phyloP scores from a whole-genome alignment of 2,329 filamentous ascomycete species.

The Zopfia rhizophila region DNA sequence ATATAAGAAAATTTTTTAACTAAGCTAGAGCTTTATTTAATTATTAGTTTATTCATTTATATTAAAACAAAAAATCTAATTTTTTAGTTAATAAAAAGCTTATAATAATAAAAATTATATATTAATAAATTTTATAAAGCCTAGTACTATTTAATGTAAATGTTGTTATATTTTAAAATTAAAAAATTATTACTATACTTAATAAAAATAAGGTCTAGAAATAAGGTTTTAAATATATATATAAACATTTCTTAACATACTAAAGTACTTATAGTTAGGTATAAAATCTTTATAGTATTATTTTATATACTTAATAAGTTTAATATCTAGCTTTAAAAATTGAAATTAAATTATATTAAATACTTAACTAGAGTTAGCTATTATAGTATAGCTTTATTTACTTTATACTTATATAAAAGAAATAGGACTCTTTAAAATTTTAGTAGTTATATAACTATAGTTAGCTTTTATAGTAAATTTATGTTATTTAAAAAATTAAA shows the following conservation, averaged over 20 bases:
- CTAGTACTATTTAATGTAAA: slow-evolving; percentile 14
- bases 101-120: slow-evolving; percentile 11
- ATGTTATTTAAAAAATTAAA: slow-evolving; percentile 25
- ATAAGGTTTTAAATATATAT: slow-evolving; percentile 13
- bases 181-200: slow-evolving; percentile 17
- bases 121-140: slow-evolving; percentile 23
- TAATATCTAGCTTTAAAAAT: slow-evolving; percentile 16
- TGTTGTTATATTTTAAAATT: slow-evolving; percentile 15
- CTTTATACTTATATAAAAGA: slow-evolving; percentile 24
- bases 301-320: slow-evolving; percentile 14
- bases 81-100: slow-evolving; percentile 17
- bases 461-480: slow-evolving; percentile 23
- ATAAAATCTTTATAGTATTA: slow-evolving; percentile 20
- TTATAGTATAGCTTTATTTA: slow-evolving; percentile 22
- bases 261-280: slow-evolving; percentile 15
- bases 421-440: slow-evolving; percentile 24
- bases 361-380: slow-evolving; percentile 18
- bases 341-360: slow-evolving; percentile 18
- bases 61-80: slow-evolving; percentile 22
- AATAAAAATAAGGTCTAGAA: slow-evolving; percentile 21
- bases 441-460: slow-evolving; percentile 19
- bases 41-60: slow-evolving; percentile 18
- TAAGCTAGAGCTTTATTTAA: slow-evolving; percentile 17
- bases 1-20: slow-evolving; percentile 18
- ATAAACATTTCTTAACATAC: slow-evolving; percentile 16